phyloP scores from a whole-genome alignment of 371 early-diverging fungal species.

The Circinella umbellata region DNA sequence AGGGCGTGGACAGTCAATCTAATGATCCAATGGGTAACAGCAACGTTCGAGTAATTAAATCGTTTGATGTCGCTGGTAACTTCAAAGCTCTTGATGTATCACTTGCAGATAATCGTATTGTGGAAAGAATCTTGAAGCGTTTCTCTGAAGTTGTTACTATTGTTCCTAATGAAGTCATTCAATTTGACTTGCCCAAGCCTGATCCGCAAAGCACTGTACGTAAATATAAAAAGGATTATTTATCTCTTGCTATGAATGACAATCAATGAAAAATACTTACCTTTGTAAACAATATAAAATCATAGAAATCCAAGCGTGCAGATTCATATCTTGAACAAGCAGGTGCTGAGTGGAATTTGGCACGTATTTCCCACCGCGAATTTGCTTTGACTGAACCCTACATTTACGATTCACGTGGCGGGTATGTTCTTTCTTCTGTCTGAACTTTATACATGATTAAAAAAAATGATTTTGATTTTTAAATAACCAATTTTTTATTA shows the following conservation, averaged over 20 bases:
- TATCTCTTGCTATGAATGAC: not conserved
- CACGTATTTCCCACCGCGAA: conserved; percentile 39
- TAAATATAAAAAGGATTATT: conserved; percentile 4
- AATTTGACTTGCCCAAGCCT: conserved; percentile 37
- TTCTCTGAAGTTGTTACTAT: conserved; percentile 37
- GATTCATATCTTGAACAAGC: conserved; percentile 27
- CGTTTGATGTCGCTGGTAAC: too few species aligned
- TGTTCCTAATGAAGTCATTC: conserved; percentile 43
- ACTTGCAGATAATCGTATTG: too few species aligned
- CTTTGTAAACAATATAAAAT: too few species aligned
- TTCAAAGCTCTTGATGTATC: too few species aligned
- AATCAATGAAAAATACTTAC: too few species aligned
- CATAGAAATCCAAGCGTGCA: conserved; percentile 5
- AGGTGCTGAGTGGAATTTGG: conserved; percentile 46
- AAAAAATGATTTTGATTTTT: too few species aligned
- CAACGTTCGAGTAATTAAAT: too few species aligned
- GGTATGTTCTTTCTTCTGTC: too few species aligned
- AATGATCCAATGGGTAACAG: too few species aligned
- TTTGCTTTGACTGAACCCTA: conserved; percentile 30
- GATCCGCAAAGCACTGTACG: conserved; percentile 23
- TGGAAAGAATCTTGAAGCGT: conserved; percentile 20
- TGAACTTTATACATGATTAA: too few species aligned
- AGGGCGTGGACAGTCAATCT: too few species aligned
- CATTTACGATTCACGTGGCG: conserved; percentile 30
- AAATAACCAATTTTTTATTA: too few species aligned